These are phyloP conservation scores for Diutina neorugosa DNA, from an alignment of 1,139 yeast species.

Conservation along the genomic window DNA sequence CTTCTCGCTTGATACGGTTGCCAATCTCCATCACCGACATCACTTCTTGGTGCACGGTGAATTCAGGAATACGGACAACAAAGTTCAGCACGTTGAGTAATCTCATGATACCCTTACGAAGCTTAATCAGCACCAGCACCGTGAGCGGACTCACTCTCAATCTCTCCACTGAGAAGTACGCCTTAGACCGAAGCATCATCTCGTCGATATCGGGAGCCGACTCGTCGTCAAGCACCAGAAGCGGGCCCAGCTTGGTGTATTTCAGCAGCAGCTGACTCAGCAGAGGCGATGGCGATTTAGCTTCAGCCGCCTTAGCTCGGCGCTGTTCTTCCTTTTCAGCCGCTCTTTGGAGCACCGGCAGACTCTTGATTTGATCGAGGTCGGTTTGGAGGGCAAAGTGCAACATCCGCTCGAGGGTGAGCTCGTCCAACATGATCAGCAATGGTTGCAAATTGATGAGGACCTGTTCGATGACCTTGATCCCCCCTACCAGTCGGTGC, in stretches of 20 bases:
- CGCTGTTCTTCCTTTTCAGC: slow-evolving; percentile 4
- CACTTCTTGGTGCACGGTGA: slow-evolving; percentile 34
- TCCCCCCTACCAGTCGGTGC: slow-evolving; percentile 60
- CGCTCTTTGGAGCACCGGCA: background rate
- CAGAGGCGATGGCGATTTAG: background rate
- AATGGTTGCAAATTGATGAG: slow-evolving; percentile 44
- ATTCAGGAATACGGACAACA: slow-evolving; percentile 39
- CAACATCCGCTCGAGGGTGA: slow-evolving; percentile 44
- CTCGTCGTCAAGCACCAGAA: slow-evolving; percentile 5
- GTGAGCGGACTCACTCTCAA: slow-evolving; percentile 34
- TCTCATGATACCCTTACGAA: slow-evolving; percentile 40
- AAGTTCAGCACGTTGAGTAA: slow-evolving; percentile 53
- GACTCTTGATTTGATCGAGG: slow-evolving; percentile 11
- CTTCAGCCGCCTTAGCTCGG: slow-evolving; percentile 5
- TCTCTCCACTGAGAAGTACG: slow-evolving; percentile 41
- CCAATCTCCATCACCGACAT: slow-evolving; percentile 46
- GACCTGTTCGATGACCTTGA: slow-evolving; percentile 43
- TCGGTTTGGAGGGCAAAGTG: slow-evolving; percentile 42
- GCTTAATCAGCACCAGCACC: slow-evolving; percentile 45
- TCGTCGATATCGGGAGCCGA: slow-evolving; percentile 22
- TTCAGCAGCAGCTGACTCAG: slow-evolving; percentile 4
- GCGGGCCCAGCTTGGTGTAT: slow-evolving; percentile 2
- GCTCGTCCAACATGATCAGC: slow-evolving; percentile 46
- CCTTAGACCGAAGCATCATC: slow-evolving; percentile 50
- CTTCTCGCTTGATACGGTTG: slow-evolving; percentile 34